Conservation (phyloP, 768 basidiomycete species). For the Suillus tomentosus region DNA sequence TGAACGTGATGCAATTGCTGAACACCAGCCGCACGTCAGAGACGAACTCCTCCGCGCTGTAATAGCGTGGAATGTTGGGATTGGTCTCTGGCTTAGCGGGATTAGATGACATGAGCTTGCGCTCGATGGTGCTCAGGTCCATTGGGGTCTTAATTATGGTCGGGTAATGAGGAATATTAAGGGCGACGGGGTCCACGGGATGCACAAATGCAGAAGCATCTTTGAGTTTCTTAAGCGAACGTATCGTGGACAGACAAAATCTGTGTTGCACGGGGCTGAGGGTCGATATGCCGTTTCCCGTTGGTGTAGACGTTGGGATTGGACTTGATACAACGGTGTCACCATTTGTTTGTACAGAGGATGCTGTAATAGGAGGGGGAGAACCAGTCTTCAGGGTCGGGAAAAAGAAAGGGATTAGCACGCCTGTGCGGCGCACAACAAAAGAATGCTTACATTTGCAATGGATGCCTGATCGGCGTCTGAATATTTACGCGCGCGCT, state of each 20-base stretch:
- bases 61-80: constrained; percentile 73
- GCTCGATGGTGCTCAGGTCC: constrained; percentile 92
- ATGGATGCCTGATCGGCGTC: constrained; percentile 76
- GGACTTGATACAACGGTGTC: constrained; percentile 22
- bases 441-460: constrained; percentile 61
- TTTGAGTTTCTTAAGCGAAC: constrained; percentile 83
- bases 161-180: constrained; percentile 87
- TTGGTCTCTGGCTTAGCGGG: constrained; percentile 75
- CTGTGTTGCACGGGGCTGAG: constrained; percentile 74
- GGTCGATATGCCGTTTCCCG: constrained; percentile 32
- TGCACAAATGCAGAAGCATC: constrained; percentile 79
- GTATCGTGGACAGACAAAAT: constrained; percentile 75
- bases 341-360: constrained; percentile 35
- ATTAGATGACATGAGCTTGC: constrained; percentile 80
- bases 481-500: constrained; percentile 74
- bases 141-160: constrained; percentile 88
- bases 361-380: constrained; percentile 65
- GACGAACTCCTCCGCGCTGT: constrained; percentile 76
- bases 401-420: constrained; percentile 46
- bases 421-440: constrained; percentile 54
- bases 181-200: constrained; percentile 86
- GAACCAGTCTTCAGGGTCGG: constrained; percentile 64
- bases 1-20: constrained; percentile 87
- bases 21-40: constrained; percentile 87
- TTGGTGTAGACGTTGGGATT: constrained; percentile 9